Conservation (phyloP, 1,284 basidiomycete genomes). For the Laetiporus sulphureus region DNA sequence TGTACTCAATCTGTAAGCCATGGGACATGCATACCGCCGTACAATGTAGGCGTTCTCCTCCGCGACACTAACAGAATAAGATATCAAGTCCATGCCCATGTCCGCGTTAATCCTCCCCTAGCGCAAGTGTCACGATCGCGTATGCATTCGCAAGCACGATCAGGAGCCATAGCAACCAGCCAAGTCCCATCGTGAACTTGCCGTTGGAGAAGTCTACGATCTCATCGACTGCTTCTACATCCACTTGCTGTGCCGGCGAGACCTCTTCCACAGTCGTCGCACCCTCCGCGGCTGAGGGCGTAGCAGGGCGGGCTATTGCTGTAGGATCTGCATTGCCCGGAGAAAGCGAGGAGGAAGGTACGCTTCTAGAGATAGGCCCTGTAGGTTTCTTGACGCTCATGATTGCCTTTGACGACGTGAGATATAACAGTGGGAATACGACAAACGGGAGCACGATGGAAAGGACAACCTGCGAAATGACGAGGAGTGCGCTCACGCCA, state of each 20-base stretch:
- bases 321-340: constrained; percentile 6
- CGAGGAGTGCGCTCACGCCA: constrained; percentile 80
- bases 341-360: neutral
- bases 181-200: constrained; percentile 44
- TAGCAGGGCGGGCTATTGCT: neutral
- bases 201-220: constrained; percentile 59
- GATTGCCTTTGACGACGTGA: constrained; percentile 63
- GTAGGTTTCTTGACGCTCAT: constrained; percentile 53
- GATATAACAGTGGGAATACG: constrained; percentile 71
- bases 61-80: too few species aligned
- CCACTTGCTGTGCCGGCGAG: too few species aligned
- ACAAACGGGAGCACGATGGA: constrained; percentile 88
- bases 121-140: constrained; percentile 45
- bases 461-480: constrained; percentile 85
- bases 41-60: too few species aligned
- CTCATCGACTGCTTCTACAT: constrained; percentile 20
- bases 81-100: too few species aligned
- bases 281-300: constrained; percentile 6
- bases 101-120: constrained; percentile 27
- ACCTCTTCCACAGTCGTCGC: too few species aligned
- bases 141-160: constrained; percentile 68
- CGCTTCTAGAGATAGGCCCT: neutral
- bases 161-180: constrained; percentile 56
- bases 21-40: too few species aligned
- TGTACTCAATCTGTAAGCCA: too few species aligned